Evolutionary conservation across 75 land plant species (phyloP), one percentile per base, ranked within the genome.

Genomic region (Cupressus sempervirens): DNA sequence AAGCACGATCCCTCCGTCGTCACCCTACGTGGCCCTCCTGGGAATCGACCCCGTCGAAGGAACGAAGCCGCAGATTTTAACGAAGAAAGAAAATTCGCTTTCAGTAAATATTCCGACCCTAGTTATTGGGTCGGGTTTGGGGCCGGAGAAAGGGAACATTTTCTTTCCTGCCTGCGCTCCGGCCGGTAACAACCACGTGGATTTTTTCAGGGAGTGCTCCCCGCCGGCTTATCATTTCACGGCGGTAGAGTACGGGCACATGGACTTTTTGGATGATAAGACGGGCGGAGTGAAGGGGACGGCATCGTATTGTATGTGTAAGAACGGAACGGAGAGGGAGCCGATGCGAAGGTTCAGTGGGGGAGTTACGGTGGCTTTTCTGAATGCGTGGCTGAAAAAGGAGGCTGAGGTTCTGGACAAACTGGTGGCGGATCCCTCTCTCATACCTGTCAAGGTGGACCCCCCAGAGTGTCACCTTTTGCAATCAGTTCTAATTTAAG

Each of bases 21-120:
- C 1, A 15, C 53, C 15, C 53, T 50, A 12, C 15, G 53, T 92
- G 7, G 96, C 95, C 4, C 32, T 96, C 1, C 88, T 94, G 5
- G 99, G 92, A 20, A 43, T 97, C 4, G 99, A 97, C 86, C 99
- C 99, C 0, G 99, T 97, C 4, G 99, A 94, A 46, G 98, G 98
- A 30, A 92, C 83, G 87, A 90, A 73, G 5, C 99, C 99, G 0
- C 90, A 86, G 3, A 92, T 97, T 23, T 90, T 97, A 35, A 90
- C 88, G 50, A 80, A 86, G n/a, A 81, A 87, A 7, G 90, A 90
- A 1, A 56, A 86, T 13, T 93, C 91, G 16, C 88, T 97, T 53
- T 80, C 29, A 26, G 8, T 23, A 65, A 7, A 26, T 1, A 83
- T 89, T 67, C 87, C 98, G 26, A 94, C 88, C 1, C 72, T 95